phyloP scores from a whole-genome alignment of 2,329 filamentous ascomycete species.

The Cadophora luteo-olivacea region DNA sequence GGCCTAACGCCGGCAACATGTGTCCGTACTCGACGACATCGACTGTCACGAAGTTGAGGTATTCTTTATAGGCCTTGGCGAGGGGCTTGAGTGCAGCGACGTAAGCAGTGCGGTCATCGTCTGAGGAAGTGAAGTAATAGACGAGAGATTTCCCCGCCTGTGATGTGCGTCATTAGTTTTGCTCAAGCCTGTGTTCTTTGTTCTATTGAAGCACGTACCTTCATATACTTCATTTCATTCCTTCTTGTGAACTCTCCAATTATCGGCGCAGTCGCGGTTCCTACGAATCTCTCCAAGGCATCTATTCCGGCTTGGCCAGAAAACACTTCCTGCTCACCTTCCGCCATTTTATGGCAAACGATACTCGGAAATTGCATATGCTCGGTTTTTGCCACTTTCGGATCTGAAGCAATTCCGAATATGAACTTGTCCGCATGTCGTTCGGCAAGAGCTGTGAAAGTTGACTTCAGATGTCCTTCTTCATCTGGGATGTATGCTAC shows the following conservation, averaged over 20 bases:
- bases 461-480: constrained; percentile 42
- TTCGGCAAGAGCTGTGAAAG: constrained; percentile 46
- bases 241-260: constrained; percentile 54
- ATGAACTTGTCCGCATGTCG: constrained; percentile 50
- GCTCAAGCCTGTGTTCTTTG: neutral
- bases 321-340: constrained; percentile 46
- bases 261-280: constrained; percentile 48
- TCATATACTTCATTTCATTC: constrained; percentile 52
- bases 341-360: constrained; percentile 51
- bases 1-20: constrained; percentile 50
- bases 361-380: constrained; percentile 22
- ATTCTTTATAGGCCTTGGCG: constrained; percentile 54
- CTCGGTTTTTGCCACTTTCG: constrained; percentile 33
- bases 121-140: constrained; percentile 46
- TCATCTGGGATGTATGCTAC: constrained; percentile 47
- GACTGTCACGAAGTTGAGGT: constrained; percentile 56
- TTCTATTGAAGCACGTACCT: constrained; percentile 38
- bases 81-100: constrained; percentile 47
- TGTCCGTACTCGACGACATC: constrained; percentile 54
- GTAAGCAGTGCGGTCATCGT: constrained; percentile 47
- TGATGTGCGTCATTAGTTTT: too few relatives aligned
- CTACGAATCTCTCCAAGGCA: constrained; percentile 49
- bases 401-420: constrained; percentile 47
- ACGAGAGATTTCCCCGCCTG: constrained; percentile 50
- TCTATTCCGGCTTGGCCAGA: constrained; percentile 45